Base-by-base conservation (phyloP, 2,329 filamentous ascomycete genomes). In the Chaetothyriales sp. region DNA sequence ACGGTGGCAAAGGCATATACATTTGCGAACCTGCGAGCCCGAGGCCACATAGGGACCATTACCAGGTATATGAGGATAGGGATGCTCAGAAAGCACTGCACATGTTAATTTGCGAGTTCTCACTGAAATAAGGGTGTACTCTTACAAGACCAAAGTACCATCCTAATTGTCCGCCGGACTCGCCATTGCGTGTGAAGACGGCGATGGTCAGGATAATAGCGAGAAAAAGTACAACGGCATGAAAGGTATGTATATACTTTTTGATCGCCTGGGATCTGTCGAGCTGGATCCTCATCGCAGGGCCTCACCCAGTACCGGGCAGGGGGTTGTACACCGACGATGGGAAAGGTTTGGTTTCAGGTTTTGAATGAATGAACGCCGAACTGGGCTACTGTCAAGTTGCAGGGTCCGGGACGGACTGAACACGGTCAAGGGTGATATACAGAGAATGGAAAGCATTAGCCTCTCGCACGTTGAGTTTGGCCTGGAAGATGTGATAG, bases 41-140 rank as follows among this genome's bases (percentile, higher is more conserved):
- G 75, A 20, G 73, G 72, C 74, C 77, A 82, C 68, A 79, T 76
- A 4, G 79, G 78, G 4, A 79, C 75, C 63, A 77, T 77, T 46
- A 74, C 70, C 51, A 80, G 74, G 63, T 81, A 82, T 52, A 81
- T 69, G 37, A 81, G 67, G 25, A 74, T 75, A 10, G 78, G 78
- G 44, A 78, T 69, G 44, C 73, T 75, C 56, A 81, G 64, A 70
- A 77, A 81, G 63, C 78, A 81, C 78, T 81, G 48, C 10, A 29
- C 18, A 18, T 13, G 18, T 54, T 49, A 40, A 20, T 19, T 28
- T 20, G 49, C 47, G 40, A 45, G 18, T 5, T 15, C 29, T 28
- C 15, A 22, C 25, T 33, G 43, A 5, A 18, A 9, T n/a, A 18
- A 25, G 43, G 18, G 18, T 19, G 48, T 7, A 7, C 37, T 44